Percentiles rank a stretch among this genome's conserved stretches.
These are phyloP conservation scores for Antrodiella citrinella DNA, from an alignment of 768 basidiomycete species.

Conservation along the genomic window DNA sequence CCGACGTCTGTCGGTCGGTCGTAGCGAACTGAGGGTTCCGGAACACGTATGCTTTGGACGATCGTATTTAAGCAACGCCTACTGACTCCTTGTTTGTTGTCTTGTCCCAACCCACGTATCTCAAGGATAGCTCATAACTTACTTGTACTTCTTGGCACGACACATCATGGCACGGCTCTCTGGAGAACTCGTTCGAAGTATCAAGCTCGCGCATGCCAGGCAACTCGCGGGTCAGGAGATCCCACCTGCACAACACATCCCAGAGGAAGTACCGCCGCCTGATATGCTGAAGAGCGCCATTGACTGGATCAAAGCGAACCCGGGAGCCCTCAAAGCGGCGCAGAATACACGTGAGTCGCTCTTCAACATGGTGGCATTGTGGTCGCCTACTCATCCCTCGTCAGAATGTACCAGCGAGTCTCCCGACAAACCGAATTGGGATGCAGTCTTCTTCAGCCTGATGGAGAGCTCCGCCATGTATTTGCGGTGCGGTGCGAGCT, in stretches of 20 bases:
- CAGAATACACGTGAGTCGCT: neutral
- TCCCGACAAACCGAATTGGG: neutral
- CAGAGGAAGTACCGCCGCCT: no score
- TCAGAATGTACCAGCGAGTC: neutral
- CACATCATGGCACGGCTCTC: no score
- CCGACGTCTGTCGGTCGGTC: no score
- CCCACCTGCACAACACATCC: no score
- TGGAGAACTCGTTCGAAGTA: no score
- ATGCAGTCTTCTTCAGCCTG: neutral
- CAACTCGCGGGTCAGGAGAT: neutral
- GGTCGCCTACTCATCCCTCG: neutral
- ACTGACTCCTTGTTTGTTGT: no score
- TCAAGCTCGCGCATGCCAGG: neutral
- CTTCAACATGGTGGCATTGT: neutral
- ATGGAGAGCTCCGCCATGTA: slow-evolving; percentile 3
- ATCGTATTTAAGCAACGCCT: no score
- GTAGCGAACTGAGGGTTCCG: no score
- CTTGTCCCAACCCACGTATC: no score
- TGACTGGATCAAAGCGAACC: neutral
- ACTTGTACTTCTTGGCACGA: no score
- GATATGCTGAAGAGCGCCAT: neutral
- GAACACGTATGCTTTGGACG: no score
- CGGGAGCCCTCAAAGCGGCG: neutral
- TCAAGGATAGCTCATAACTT: no score
- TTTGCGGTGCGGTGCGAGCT: neutral